Percentiles rank a stretch among this genome's conserved stretches.
These are phyloP conservation scores for Trypanosoma avium DNA, from an alignment of 208 protist genomes.

Conservation along the genomic window DNA sequence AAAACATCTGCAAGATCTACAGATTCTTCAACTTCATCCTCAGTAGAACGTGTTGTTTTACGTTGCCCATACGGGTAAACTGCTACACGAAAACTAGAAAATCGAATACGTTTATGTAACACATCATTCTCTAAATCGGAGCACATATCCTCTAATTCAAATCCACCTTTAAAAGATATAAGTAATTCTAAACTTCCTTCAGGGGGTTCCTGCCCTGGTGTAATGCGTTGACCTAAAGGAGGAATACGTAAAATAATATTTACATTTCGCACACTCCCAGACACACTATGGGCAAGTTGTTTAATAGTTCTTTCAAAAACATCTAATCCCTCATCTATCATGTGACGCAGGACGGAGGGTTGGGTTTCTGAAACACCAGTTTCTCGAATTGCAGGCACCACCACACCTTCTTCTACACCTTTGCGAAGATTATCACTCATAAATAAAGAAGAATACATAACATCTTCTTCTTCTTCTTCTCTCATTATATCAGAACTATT, in stretches of 20 bases:
- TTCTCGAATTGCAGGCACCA: conserved; percentile 8
- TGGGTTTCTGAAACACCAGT: neutral
- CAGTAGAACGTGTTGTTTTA: conserved; percentile 9
- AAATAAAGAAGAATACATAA: conserved; percentile 28
- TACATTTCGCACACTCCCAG: conserved; percentile 25
- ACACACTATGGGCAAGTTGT: conserved; percentile 27
- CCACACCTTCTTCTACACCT: conserved; percentile 19
- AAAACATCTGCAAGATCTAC: conserved; percentile 29
- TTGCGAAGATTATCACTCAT: conserved; percentile 21
- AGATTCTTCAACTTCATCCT: conserved; percentile 27
- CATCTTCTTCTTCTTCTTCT: conserved; percentile 13
- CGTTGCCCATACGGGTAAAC: conserved; percentile 26
- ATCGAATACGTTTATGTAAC: conserved; percentile 25
- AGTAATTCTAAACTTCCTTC: conserved; percentile 25
- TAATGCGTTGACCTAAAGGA: conserved; percentile 18
- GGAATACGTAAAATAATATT: conserved; percentile 31
- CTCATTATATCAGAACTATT: too few species aligned
- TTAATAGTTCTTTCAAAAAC: conserved; percentile 26
- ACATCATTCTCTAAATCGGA: conserved; percentile 14
- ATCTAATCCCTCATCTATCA: conserved; percentile 24
- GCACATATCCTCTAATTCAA: conserved; percentile 28
- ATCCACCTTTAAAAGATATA: conserved; percentile 24
- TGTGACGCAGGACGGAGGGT: neutral
- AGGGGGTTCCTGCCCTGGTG: conserved; percentile 21
- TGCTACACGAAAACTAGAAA: conserved; percentile 25